Conservation (phyloP, 345 rosid genomes). For the Sisymbrium altissimum region DNA sequence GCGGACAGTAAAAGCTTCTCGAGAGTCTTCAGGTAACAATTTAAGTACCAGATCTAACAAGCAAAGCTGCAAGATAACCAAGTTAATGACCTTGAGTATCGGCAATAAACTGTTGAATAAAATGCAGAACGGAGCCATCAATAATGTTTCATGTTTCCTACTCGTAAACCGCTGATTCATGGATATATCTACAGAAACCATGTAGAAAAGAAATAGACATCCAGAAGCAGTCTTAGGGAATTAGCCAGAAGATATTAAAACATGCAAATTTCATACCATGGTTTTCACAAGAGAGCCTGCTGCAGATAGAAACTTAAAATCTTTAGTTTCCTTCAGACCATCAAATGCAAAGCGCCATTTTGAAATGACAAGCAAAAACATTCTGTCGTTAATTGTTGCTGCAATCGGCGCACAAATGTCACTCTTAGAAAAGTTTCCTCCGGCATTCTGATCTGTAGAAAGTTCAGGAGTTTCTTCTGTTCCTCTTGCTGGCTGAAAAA, state of each 20-base stretch:
- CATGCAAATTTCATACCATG: constrained; percentile 49
- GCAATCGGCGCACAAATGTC: constrained; percentile 93
- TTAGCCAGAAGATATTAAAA: constrained; percentile 1
- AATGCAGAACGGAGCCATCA: not conserved
- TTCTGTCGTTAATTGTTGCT: constrained; percentile 80
- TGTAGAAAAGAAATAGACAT: constrained; percentile 2
- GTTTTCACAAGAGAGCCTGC: constrained; percentile 77
- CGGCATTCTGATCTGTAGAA: constrained; percentile 36
- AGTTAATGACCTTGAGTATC: constrained; percentile 12
- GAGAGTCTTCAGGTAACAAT: constrained; percentile 66
- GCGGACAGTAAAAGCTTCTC: constrained; percentile 86
- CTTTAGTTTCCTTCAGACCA: constrained; percentile 77
- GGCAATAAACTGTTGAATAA: not conserved
- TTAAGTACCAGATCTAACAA: constrained; percentile 73
- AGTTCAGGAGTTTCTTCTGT: constrained; percentile 39
- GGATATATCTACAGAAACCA: not conserved
- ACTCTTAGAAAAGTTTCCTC: constrained; percentile 51
- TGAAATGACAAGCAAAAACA: constrained; percentile 76
- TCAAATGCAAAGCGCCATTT: constrained; percentile 86
- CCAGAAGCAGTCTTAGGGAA: not conserved
- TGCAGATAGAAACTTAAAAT: constrained; percentile 71
- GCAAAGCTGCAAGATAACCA: constrained; percentile 53
- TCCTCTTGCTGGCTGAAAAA: constrained; percentile 44
- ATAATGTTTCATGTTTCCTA: not conserved
- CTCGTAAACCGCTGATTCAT: not conserved